These are phyloP conservation scores for Oxyria digyna DNA, from an alignment of 148 eudicot genomes.

Conservation along the genomic window DNA sequence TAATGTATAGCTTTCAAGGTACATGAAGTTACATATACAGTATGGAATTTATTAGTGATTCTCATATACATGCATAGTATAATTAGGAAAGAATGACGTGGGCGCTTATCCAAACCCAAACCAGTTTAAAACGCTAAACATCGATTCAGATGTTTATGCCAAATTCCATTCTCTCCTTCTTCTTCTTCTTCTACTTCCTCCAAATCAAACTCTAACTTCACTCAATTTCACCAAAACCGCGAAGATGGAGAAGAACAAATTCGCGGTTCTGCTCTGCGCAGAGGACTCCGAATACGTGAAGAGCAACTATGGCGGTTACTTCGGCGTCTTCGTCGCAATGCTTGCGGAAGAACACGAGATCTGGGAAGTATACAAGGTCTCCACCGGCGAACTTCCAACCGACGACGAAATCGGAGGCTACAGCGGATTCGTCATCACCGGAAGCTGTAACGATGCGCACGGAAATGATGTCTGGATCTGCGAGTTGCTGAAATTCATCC, in stretches of 20 bases:
- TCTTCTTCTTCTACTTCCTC: not conserved
- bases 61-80: too few species aligned
- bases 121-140: not conserved
- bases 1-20: too few species aligned
- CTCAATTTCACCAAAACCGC: not conserved
- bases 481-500: constrained; percentile 36
- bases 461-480: constrained; percentile 64
- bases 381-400: constrained; percentile 45
- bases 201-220: not conserved
- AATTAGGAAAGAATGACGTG: not conserved
- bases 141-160: too few species aligned
- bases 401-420: constrained; percentile 36
- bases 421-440: constrained; percentile 85
- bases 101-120: not conserved
- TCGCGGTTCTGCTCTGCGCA: constrained; percentile 63
- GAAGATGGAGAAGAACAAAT: constrained; percentile 22
- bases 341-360: constrained; percentile 67
- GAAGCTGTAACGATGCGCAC: constrained; percentile 86
- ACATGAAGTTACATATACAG: too few species aligned
- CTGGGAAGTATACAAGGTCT: constrained; percentile 55
- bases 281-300: constrained; percentile 81
- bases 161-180: too few species aligned
- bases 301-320: constrained; percentile 70
- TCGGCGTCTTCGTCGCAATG: constrained; percentile 67
- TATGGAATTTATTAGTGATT: too few species aligned